Base-by-base conservation (phyloP, 805 yeast genomes). In the Candida qinlingensis region DNA sequence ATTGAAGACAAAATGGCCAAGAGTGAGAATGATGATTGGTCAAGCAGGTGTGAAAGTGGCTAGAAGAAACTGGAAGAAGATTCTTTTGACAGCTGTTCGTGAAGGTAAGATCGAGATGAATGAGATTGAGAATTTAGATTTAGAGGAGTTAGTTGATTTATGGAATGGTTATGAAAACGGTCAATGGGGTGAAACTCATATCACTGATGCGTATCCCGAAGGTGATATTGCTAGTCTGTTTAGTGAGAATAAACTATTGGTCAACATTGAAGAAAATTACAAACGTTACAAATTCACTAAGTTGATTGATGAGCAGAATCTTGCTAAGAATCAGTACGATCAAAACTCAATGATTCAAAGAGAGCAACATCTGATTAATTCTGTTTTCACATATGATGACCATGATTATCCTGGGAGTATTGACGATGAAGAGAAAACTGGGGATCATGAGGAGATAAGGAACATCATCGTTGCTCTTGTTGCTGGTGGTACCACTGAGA, bases 261-360 rank as follows among this genome's bases (percentile, higher is more conserved):
- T 60, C 2, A 64, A 71, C 39, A 70, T 68, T 54, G 72, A 69
- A 4, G 80, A 74, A 12, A 85, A 84, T 59, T 66, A 64, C 31
- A 63, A 66, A 25, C 74, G 69, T 28, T 80, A 76, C 54, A 67
- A 69, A 0, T 71, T 79, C 46, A 63, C 69, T 1, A 69, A 68
- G 19, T 37, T 56, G 6, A 61, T 55, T 12, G 52, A 52, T 4
- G 46, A 49, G 36, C 68, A 63, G 3, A 53, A 59, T 4, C 11
- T 36, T 10, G 5, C 4, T 13, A 55, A 64, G 30, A 67, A 59
- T 33, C 80, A 78, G 27, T 71, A 77, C 44, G 81, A 74, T 39
- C 77, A 75, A 44, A 72, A 77, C 30, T 83, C 96, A 1, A 80
- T 87, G 84, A 69, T 84, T 46, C 89, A 84, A 56, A 77, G 85